A percentile compares a stretch with the other conserved stretches of the same genome.
phyloP scores from a whole-genome alignment of 495 filamentous ascomycete species.

The Tirmania nivea region DNA sequence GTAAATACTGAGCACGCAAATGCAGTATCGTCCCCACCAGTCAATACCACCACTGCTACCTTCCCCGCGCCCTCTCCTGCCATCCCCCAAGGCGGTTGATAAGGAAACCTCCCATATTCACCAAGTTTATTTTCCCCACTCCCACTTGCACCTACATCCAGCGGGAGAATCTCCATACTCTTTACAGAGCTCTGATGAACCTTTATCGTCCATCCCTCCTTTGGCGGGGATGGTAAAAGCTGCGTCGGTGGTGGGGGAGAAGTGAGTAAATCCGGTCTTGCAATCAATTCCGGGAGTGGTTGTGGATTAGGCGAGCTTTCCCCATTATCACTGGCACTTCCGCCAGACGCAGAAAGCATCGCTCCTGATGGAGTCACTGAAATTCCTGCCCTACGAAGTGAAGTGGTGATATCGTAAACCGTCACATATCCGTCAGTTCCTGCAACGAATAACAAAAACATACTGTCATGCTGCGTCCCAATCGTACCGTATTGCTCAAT shows the following conservation, averaged over 20 bases:
- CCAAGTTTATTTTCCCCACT: not conserved
- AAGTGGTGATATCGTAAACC: slow-evolving; percentile 28
- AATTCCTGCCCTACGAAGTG: slow-evolving; percentile 19
- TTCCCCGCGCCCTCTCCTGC: not conserved
- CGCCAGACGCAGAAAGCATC: slow-evolving; percentile 9
- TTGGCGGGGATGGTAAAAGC: not conserved
- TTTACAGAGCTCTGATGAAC: slow-evolving; percentile 65
- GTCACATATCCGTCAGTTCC: slow-evolving; percentile 41
- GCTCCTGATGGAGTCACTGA: slow-evolving; percentile 5
- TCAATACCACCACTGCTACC: not conserved
- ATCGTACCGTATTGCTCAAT: too few relatives aligned
- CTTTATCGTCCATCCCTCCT: slow-evolving; percentile 13
- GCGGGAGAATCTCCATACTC: slow-evolving; percentile 21
- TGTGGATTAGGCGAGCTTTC: slow-evolving; percentile 21
- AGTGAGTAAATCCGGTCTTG: not conserved
- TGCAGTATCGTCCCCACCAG: not conserved
- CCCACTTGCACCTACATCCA: slow-evolving; percentile 13
- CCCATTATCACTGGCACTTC: slow-evolving; percentile 24
- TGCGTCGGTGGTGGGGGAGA: slow-evolving; percentile 2
- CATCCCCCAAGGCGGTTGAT: not conserved
- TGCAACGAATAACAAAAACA: slow-evolving; percentile 30
- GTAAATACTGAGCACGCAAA: not conserved
- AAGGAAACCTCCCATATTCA: not conserved
- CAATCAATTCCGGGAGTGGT: slow-evolving; percentile 19
- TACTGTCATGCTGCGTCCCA: slow-evolving; percentile 4